Base-by-base conservation (phyloP, 192 early-diverging fungal species). In the Gonapodya sp. region DNA sequence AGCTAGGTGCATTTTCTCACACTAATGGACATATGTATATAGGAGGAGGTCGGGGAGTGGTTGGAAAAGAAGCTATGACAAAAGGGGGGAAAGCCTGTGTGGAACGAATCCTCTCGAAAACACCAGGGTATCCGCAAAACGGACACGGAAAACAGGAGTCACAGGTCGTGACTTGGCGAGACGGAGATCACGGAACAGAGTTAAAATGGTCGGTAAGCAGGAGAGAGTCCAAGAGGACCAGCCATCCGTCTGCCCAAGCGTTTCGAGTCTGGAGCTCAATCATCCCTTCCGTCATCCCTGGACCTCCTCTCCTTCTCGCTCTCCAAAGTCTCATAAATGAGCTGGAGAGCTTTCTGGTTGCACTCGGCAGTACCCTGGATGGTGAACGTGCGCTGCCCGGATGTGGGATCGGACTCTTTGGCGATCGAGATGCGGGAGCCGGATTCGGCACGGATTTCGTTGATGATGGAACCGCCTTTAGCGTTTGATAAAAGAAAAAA, bases 301-400 rank as follows among this genome's bases (percentile, higher is more conserved):
- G 18, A 16, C 75, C 75, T 18, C 30, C 75, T 18, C 82, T 94
- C 92, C 83, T 92, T 94, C 89, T 98, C 96, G 79, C 84, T 88
- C 84, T 98, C 97, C 73, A 99, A 85, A 83, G 95, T 92, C 30
- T 91, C 91, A 85, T 97, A 96, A 36, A 99, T 89, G 84, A 99
- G 86, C 79, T 94, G 94, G 73, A 99, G 86, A 2, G 97, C 97
- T 85, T 91, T 93, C 83, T 96, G 94, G 86, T 95, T 96, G 36
- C 91, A 88, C 82, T 96, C 95, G 14, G 92, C 87, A 0, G 92
- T 89, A 35, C 97, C 97, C 64, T 92, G 91, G 85, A 99, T 95
- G 34, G 96, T 97, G 80, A 99, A 94, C 86, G 95, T 89, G 31
- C 96, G 90, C 84, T 97, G 96, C 16, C 75, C 30, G 78, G 89